phyloP scores from a whole-genome alignment of 805 yeast genomes.

The Candida michaelii region DNA sequence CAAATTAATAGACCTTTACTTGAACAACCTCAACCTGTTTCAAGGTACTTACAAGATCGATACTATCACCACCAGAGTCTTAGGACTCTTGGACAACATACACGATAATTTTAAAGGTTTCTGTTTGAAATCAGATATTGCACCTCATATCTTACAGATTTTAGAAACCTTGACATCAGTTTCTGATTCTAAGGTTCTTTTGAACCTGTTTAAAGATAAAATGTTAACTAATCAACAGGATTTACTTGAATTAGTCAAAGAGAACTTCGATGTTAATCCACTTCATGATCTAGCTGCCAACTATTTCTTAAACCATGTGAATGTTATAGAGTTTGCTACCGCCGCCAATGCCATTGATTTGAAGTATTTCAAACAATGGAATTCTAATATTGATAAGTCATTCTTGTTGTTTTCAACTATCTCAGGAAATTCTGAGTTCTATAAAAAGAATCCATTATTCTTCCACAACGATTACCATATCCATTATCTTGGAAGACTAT shows the following conservation, averaged over 20 bases:
- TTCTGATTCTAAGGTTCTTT: constrained; percentile 15
- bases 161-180: constrained; percentile 38
- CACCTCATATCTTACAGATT: constrained; percentile 56
- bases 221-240: constrained; percentile 51
- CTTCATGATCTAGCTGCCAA: constrained; percentile 36
- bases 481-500: constrained; percentile 74
- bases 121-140: constrained; percentile 61
- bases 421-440: constrained; percentile 30
- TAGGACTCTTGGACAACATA: constrained; percentile 54
- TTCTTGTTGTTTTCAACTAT: constrained; percentile 59
- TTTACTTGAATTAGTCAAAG: constrained; percentile 28
- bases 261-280: constrained; percentile 17
- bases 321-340: constrained; percentile 54
- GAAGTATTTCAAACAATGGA: constrained; percentile 68
- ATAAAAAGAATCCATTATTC: constrained; percentile 69
- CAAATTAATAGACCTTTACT: constrained; percentile 18
- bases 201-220: constrained; percentile 51
- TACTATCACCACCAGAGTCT: constrained; percentile 50
- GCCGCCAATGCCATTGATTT: constrained; percentile 69
- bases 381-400: constrained; percentile 76
- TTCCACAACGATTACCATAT: constrained; percentile 65
- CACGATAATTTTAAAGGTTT: constrained; percentile 65
- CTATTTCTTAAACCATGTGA: constrained; percentile 51
- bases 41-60: constrained; percentile 18
- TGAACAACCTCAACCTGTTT: constrained; percentile 12